Conservation (phyloP, 306 rosid species). For the Fagus sylvatica region DNA sequence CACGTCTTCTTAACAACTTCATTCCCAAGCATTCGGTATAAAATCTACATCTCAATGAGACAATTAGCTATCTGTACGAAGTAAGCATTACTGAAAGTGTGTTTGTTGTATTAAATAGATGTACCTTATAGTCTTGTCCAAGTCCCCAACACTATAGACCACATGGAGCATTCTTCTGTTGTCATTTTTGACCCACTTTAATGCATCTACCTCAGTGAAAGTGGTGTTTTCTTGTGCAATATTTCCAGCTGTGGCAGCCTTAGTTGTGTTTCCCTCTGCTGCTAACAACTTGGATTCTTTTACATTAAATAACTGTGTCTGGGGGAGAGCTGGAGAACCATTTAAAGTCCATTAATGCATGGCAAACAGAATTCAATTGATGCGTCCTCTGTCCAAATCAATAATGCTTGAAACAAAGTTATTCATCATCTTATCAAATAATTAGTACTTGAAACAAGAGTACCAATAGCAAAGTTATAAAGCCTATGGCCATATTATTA, state of each 20-base stretch:
- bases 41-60: constrained; percentile 49
- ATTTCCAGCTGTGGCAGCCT: constrained; percentile 46
- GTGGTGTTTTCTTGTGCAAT: constrained; percentile 48
- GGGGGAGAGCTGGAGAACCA: constrained; percentile 52
- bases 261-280: constrained; percentile 39
- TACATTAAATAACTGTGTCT: constrained; percentile 45
- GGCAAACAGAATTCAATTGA: too few relatives aligned
- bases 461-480: too few relatives aligned
- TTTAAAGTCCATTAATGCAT: constrained; percentile 16
- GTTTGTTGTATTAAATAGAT: background rate
- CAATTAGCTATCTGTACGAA: too few relatives aligned
- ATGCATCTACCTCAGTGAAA: constrained; percentile 56
- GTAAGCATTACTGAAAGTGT: too few relatives aligned
- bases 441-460: too few relatives aligned
- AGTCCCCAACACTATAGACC: constrained; percentile 84
- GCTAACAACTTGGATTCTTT: constrained; percentile 54
- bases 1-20: constrained; percentile 80
- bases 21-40: constrained; percentile 81
- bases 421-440: too few relatives aligned
- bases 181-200: constrained; percentile 80
- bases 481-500: too few relatives aligned
- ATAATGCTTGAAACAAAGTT: too few relatives aligned
- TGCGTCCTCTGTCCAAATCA: too few relatives aligned
- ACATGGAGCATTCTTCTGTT: constrained; percentile 75
- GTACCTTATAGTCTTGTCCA: constrained; percentile 87